Conservation (phyloP, 257 asterid genomes). For the Voacanga thouarsii region DNA sequence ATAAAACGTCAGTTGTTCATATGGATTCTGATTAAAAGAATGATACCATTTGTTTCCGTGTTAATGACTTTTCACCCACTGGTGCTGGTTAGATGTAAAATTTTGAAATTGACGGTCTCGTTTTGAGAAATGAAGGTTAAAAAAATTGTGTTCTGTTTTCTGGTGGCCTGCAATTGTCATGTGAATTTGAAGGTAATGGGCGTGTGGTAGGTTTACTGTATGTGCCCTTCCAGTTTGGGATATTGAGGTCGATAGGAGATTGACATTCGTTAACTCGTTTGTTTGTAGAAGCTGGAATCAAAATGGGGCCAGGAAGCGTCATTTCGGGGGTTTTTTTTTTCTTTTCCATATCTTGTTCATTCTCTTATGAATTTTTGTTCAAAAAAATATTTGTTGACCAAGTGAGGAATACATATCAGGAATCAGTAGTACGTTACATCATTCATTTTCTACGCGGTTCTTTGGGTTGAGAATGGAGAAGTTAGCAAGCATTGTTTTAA, state of each 20-base stretch:
- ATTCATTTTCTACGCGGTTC: no score
- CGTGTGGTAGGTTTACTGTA: background rate
- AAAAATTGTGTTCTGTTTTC: background rate
- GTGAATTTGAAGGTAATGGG: constrained; percentile 5
- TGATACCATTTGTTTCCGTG: background rate
- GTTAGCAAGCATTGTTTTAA: background rate
- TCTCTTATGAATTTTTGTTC: no score
- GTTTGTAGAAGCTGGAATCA: background rate
- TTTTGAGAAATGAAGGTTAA: background rate
- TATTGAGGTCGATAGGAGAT: background rate
- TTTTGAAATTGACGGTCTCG: background rate
- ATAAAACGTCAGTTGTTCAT: background rate
- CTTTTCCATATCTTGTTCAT: no score
- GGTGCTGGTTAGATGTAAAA: background rate
- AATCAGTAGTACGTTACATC: no score
- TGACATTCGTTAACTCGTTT: background rate
- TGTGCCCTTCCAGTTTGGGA: background rate
- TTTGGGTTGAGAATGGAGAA: no score
- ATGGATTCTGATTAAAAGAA: background rate
- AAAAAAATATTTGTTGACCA: background rate
- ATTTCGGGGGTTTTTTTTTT: background rate
- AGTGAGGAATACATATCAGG: background rate
- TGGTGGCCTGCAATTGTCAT: background rate
- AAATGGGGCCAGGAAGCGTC: background rate
- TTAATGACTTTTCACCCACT: background rate